These are phyloP conservation scores for Linum tenue DNA, from an alignment of 345 rosid species.

Conservation along the genomic window DNA sequence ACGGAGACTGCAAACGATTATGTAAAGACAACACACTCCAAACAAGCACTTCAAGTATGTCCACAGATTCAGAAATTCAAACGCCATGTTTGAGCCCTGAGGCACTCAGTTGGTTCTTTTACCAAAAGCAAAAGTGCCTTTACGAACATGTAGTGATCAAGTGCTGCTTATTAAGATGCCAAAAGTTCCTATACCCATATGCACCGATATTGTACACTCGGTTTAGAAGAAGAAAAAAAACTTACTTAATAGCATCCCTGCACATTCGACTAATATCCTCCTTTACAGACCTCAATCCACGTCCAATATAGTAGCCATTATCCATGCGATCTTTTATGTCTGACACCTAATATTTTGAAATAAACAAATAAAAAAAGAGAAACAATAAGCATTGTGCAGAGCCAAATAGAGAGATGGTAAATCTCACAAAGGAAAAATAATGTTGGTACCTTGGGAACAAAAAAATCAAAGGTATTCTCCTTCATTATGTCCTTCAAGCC, in stretches of 20 bases:
- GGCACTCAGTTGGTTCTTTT: neutral
- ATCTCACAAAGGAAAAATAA: constrained; percentile 21
- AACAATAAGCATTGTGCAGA: constrained; percentile 40
- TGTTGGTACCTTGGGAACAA: constrained; percentile 66
- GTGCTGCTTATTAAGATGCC: neutral
- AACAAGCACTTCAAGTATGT: too few species aligned
- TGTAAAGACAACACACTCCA: too few species aligned
- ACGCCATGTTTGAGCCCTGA: too few species aligned
- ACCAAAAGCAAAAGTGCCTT: neutral
- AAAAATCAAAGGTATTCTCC: constrained; percentile 77
- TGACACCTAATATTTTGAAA: constrained; percentile 46
- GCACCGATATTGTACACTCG: neutral
- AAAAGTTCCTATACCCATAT: neutral
- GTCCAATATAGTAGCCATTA: constrained; percentile 73
- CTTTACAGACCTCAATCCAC: constrained; percentile 78
- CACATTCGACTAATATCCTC: constrained; percentile 97
- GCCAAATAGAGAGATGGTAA: neutral
- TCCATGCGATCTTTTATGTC: constrained; percentile 77
- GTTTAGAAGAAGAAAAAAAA: constrained; percentile 5
- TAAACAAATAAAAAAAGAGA: constrained; percentile 4
- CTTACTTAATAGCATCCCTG: constrained; percentile 97
- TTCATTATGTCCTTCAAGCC: constrained; percentile 90
- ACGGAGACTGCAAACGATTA: too few species aligned
- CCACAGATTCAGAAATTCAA: too few species aligned
- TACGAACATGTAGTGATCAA: neutral